phyloP scores from a whole-genome alignment of 2,329 filamentous ascomycete genomes.

The Diaporthe humulicola region DNA sequence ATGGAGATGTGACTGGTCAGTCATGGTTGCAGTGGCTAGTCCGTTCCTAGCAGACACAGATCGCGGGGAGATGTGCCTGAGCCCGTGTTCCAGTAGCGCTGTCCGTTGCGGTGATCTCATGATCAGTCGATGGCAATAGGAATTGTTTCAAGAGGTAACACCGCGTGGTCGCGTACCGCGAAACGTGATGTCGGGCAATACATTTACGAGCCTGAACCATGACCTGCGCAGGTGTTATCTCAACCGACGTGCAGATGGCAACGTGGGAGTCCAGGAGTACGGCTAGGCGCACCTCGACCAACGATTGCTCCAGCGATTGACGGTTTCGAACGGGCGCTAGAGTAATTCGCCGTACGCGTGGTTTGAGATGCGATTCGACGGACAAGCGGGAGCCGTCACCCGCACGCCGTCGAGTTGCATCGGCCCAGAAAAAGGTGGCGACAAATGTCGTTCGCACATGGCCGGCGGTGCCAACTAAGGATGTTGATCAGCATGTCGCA shows the following conservation, averaged over 20 bases:
- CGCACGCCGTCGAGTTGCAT: constrained; percentile 23
- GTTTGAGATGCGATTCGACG: constrained; percentile 18
- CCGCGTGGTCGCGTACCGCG: constrained; percentile 3
- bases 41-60: background rate
- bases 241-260: background rate
- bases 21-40: background rate
- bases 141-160: constrained; percentile 30
- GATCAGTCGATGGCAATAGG: constrained; percentile 2
- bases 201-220: constrained; percentile 6
- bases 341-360: background rate
- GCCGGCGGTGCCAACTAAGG: background rate
- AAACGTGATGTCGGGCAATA: background rate
- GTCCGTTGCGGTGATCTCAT: constrained; percentile 10
- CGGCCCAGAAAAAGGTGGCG: constrained; percentile 8
- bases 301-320: constrained; percentile 4
- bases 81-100: constrained; percentile 4
- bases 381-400: constrained; percentile 25
- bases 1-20: constrained; percentile 16
- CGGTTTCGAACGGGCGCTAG: constrained; percentile 19
- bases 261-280: background rate
- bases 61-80: background rate
- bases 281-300: background rate
- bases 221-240: background rate
- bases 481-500: background rate
- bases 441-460: constrained; percentile 23